A percentile compares a stretch with the other conserved stretches of the same genome.
Conservation (phyloP, 768 basidiomycete species). For the Serendipita vermifera region DNA sequence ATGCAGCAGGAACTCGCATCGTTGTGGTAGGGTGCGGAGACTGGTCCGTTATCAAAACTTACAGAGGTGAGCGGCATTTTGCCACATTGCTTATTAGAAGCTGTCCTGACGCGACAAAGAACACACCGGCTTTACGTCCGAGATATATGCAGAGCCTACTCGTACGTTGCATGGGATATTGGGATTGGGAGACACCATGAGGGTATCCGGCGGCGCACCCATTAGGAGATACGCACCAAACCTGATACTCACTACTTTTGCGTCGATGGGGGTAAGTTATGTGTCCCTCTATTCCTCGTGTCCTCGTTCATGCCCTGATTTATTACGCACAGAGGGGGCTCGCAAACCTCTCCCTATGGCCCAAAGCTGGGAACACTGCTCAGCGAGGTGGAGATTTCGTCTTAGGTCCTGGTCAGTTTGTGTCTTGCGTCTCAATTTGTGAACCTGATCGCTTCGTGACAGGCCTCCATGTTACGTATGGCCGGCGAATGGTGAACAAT, state of each 20-base stretch:
- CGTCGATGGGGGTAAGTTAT: not conserved
- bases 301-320: not conserved
- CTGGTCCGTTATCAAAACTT: slow-evolving; percentile 36
- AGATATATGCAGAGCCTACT: slow-evolving; percentile 53
- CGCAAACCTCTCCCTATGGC: not conserved
- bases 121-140: slow-evolving; percentile 13
- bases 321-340: not conserved
- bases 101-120: too few species aligned
- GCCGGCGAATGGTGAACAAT: slow-evolving; percentile 46
- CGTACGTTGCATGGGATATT: slow-evolving; percentile 45
- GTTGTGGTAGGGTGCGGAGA: slow-evolving; percentile 51
- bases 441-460: not conserved
- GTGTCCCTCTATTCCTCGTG: too few species aligned
- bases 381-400: slow-evolving; percentile 56
- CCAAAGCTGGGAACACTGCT: slow-evolving; percentile 35
- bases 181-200: slow-evolving; percentile 39
- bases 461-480: slow-evolving; percentile 25
- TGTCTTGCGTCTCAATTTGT: not conserved
- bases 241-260: slow-evolving; percentile 16
- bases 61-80: slow-evolving; percentile 28
- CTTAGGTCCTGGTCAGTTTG: slow-evolving; percentile 44
- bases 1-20: slow-evolving; percentile 29
- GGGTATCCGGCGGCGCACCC: slow-evolving; percentile 24
- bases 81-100: too few species aligned
- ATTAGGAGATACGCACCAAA: slow-evolving; percentile 17